Evolutionary conservation across 1,284 basidiomycete species (phyloP), one percentile per base, ranked within the genome.

Genomic region (Pholiota adiposa): DNA sequence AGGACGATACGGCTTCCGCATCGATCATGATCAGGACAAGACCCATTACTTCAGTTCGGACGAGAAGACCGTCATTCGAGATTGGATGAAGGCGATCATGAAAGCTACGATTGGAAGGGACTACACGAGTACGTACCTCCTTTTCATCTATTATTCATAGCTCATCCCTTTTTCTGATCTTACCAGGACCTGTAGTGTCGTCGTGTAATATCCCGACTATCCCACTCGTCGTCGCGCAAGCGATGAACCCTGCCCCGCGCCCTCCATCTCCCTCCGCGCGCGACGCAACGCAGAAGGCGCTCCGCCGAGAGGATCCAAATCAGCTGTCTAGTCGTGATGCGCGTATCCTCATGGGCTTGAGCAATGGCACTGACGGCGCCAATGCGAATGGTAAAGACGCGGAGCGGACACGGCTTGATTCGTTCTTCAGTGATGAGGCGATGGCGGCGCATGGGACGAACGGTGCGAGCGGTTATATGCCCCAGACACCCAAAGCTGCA

Each of bases 31-130:
- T 50, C 80, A 81, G 8, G 92, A 95, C 70, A 94, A 92, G 76
- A 83, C 92, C 1, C 95, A 99, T 75, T 93, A 80, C 72, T 99
- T 99, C 76, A 93, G 92, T 64, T 92, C 92, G 0, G 91, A 96
- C 36, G 96, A 98, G 71, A 93, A 95, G 72, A 73, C 78, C 4
- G 75, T 88, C 38, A 84, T 98, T 50, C 86, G 97, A 12, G 94
- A 95, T 66, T 99, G 97, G 97, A 99, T 99, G 97, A 99, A 99
- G 80, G 94, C 95, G 9, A 86, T 99, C 68, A 98, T 98, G 94
- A 99, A 99, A 76, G 93, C 96, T 2, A 98, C 97, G 4, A 99
- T 99, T 69, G 91, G 87, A 16, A 81, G 97, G 58, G 95, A 97
- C 74, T 97, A 96, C 72, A 83, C 88, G 11, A 91, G 94, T 95